These are phyloP conservation scores for Thermoascus crustaceus DNA, from an alignment of 2,329 filamentous ascomycete genomes.

Conservation along the genomic window DNA sequence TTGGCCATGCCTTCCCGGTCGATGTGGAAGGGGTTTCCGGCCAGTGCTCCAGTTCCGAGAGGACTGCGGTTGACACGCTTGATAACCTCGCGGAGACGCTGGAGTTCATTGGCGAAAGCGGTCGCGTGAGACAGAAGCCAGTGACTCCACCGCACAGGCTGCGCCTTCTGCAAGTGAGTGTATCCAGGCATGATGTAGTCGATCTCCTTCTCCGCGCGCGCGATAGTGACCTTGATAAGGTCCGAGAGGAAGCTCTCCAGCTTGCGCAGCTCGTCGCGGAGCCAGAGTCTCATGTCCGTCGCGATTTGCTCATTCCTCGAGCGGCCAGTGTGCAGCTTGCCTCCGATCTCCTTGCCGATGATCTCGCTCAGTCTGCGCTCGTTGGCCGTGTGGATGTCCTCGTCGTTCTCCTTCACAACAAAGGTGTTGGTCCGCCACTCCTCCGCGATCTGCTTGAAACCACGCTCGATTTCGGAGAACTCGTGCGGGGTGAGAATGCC, in stretches of 20 bases:
- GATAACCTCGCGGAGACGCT: slow-evolving; percentile 66
- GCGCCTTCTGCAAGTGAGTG: slow-evolving; percentile 75
- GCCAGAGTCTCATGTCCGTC: slow-evolving; percentile 84
- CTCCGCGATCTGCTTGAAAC: slow-evolving; percentile 50
- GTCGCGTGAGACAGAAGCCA: slow-evolving; percentile 71
- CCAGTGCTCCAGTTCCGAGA: slow-evolving; percentile 67
- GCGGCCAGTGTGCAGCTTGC: slow-evolving; percentile 82
- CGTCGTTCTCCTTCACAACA: slow-evolving; percentile 34
- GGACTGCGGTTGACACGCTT: slow-evolving; percentile 64
- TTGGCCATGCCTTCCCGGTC: slow-evolving; percentile 70
- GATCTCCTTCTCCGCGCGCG: slow-evolving; percentile 65
- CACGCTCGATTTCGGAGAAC: slow-evolving; percentile 64
- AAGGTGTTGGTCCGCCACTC: slow-evolving; percentile 37
- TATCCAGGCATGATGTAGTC: slow-evolving; percentile 79
- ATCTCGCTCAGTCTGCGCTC: slow-evolving; percentile 70
- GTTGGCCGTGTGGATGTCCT: slow-evolving; percentile 62
- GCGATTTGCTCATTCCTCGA: slow-evolving; percentile 87
- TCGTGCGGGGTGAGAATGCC: slow-evolving; percentile 67
- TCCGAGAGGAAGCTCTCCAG: slow-evolving; percentile 62
- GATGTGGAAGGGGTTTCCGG: slow-evolving; percentile 74
- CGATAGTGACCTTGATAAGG: slow-evolving; percentile 61
- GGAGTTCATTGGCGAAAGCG: slow-evolving; percentile 64
- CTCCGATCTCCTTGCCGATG: slow-evolving; percentile 74
- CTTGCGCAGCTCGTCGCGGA: slow-evolving; percentile 62
- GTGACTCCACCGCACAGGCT: slow-evolving; percentile 74